A percentile compares a stretch with the other conserved stretches of the same genome.
Evolutionary conservation across 2,329 filamentous ascomycete species (phyloP).

Genomic region (Calonectria fujianensis): DNA sequence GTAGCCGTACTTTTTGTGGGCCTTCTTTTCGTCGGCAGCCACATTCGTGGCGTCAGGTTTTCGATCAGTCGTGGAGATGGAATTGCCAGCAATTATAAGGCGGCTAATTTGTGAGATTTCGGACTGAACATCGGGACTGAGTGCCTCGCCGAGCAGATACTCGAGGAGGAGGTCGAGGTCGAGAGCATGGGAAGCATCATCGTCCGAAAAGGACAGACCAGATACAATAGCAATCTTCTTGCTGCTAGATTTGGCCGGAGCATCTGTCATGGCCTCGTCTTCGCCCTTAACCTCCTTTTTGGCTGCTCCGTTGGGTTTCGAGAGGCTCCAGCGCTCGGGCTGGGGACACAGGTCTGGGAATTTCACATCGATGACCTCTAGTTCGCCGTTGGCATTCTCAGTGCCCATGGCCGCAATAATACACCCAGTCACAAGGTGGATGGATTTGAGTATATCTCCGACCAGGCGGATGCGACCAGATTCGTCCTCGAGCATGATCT

Average conservation of each 20-base stretch:
- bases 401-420: slow-evolving; percentile 96
- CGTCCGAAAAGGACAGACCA: slow-evolving; percentile 88
- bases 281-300: slow-evolving; percentile 63
- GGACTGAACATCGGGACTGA: slow-evolving; percentile 76
- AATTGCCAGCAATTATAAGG: slow-evolving; percentile 94
- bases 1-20: slow-evolving; percentile 92
- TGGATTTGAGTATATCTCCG: slow-evolving; percentile 79
- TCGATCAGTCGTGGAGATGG: slow-evolving; percentile 80
- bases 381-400: slow-evolving; percentile 92
- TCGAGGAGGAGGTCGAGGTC: slow-evolving; percentile 87
- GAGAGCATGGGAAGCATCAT: slow-evolving; percentile 82
- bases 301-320: slow-evolving; percentile 66
- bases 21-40: slow-evolving; percentile 67
- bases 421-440: slow-evolving; percentile 91
- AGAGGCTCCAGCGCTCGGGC: slow-evolving; percentile 84
- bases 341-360: slow-evolving; percentile 91
- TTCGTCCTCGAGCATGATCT: slow-evolving; percentile 95
- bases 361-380: slow-evolving; percentile 93
- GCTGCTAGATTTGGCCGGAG: slow-evolving; percentile 56
- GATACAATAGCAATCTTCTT: slow-evolving; percentile 90
- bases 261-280: slow-evolving; percentile 75
- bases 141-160: slow-evolving; percentile 89
- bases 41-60: slow-evolving; percentile 58
- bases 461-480: slow-evolving; percentile 90
- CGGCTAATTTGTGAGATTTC: slow-evolving; percentile 83